Conservation (phyloP, 2,329 filamentous ascomycete genomes). For the Volutella citrinella region DNA sequence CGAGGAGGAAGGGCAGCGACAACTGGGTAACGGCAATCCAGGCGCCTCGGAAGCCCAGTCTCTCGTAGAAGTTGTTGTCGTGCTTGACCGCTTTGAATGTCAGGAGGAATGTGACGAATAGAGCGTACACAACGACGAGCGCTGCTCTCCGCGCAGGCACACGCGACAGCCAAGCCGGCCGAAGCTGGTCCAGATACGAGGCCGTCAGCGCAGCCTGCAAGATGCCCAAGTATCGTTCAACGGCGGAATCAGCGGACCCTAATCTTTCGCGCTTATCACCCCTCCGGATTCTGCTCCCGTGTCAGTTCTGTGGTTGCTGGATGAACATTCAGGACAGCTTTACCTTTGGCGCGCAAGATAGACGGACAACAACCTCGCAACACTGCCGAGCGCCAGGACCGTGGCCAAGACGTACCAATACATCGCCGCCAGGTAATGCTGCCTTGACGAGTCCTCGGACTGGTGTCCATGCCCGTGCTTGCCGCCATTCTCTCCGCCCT, state of each 20-base stretch:
- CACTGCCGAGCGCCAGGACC: conserved; percentile 11
- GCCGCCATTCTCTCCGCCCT: no score
- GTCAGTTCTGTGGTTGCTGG: neutral
- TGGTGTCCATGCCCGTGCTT: conserved; percentile 17
- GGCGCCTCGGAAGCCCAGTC: conserved; percentile 24
- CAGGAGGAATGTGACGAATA: conserved; percentile 18
- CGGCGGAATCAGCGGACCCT: conserved; percentile 8
- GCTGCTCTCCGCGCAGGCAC: conserved; percentile 17
- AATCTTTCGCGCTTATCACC: conserved; percentile 13
- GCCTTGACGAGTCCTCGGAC: conserved; percentile 22
- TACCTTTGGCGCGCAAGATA: conserved; percentile 23
- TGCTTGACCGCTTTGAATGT: conserved; percentile 25
- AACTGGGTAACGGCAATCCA: conserved; percentile 24
- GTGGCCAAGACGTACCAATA: conserved; percentile 23
- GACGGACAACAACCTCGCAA: conserved; percentile 13
- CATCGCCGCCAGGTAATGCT: conserved; percentile 22
- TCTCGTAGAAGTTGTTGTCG: conserved; percentile 22
- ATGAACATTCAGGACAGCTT: conserved; percentile 2
- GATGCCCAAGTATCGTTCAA: conserved; percentile 16
- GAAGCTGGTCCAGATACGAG: conserved; percentile 8
- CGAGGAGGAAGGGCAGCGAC: conserved; percentile 20
- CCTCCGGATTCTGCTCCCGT: conserved; percentile 12
- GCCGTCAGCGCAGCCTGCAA: conserved; percentile 9
- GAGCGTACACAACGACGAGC: conserved; percentile 15
- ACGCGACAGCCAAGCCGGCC: conserved; percentile 11